phyloP scores from a whole-genome alignment of 768 basidiomycete species.

The Boletus edulis region DNA sequence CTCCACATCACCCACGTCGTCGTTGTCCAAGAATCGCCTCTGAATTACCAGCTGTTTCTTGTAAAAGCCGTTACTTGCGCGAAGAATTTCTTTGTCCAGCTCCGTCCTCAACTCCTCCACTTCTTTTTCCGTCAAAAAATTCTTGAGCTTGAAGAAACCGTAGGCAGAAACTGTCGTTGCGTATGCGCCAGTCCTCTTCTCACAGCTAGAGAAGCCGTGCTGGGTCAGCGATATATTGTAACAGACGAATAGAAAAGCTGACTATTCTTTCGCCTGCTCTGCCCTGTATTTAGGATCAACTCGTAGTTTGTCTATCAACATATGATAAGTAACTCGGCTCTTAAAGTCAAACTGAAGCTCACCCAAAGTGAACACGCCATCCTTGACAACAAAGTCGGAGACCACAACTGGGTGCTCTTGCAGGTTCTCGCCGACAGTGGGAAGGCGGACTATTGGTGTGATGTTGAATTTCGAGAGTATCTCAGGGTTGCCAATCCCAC shows the following conservation, averaged over 20 bases:
- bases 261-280: constrained; percentile 16
- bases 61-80: constrained; percentile 1
- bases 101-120: constrained; percentile 11
- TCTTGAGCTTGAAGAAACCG: constrained; percentile 17
- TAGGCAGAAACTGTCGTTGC: constrained; percentile 14
- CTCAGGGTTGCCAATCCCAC: constrained; percentile 12
- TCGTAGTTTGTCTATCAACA: constrained; percentile 4
- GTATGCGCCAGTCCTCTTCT: constrained; percentile 13
- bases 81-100: constrained; percentile 6
- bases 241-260: background rate
- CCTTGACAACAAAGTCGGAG: constrained; percentile 14
- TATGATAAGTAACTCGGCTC: background rate
- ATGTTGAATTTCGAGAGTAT: constrained; percentile 15
- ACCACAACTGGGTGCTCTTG: constrained; percentile 15
- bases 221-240: background rate
- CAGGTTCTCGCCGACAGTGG: constrained; percentile 19
- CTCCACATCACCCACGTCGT: constrained; percentile 13
- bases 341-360: background rate
- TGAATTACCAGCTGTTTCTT: constrained; percentile 16
- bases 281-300: constrained; percentile 11
- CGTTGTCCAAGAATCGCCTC: constrained; percentile 1
- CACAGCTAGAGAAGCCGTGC: background rate
- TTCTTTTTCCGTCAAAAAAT: constrained; percentile 10
- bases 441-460: constrained; percentile 7
- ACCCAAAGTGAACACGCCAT: constrained; percentile 14